Evolutionary conservation across 2,329 filamentous ascomycete genomes (phyloP), one percentile per base, ranked within the genome.

Genomic region (Aspergillus transmontanensis): DNA sequence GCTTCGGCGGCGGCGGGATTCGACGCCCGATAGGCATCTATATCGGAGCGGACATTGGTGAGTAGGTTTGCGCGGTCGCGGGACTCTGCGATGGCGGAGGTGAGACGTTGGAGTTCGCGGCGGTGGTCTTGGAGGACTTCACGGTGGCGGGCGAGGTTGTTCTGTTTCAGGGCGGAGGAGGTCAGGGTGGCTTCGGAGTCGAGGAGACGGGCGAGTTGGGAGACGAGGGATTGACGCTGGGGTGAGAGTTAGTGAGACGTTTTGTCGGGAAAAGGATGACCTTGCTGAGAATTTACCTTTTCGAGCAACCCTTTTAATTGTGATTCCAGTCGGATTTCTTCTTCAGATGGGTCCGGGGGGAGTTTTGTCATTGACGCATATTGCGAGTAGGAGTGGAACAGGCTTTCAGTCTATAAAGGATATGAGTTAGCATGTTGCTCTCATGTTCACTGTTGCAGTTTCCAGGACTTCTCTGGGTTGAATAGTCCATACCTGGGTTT

Each of bases 111-210:
- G 43, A 97, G 87, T 78, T 98, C 94, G 67, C 89, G 90, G 65
- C 89, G 89, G 82, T 99, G 94, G 75, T 96, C 91, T 43, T 88
- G 83, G 19, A 98, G 89, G 76, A 97, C 90, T 81, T 97, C 94
- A 69, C 92, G 91, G 71, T 98, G 92, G 34, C 96, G 90, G 63
- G 92, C 86, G 43, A 99, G 89, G 77, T 98, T 97, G 82, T 94
- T 97, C 74, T 97, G 94, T 81, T 98, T 98, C n/a, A 97, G 86
- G 61, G 94, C 93, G 43, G 94, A 98, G 51, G 93, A 90, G 57
- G 91, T 93, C 64, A 96, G 87, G 61, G 89, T 85, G 26, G 93
- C 88, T 84, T 98, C 94, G 61, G 94, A 96, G 82, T 98, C 94
- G 70, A 98, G 91, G 59, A 97, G 89, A 63, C 94, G 92, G 69